phyloP scores from a whole-genome alignment of 371 early-diverging fungal genomes.

The Apophysomyces variabilis region DNA sequence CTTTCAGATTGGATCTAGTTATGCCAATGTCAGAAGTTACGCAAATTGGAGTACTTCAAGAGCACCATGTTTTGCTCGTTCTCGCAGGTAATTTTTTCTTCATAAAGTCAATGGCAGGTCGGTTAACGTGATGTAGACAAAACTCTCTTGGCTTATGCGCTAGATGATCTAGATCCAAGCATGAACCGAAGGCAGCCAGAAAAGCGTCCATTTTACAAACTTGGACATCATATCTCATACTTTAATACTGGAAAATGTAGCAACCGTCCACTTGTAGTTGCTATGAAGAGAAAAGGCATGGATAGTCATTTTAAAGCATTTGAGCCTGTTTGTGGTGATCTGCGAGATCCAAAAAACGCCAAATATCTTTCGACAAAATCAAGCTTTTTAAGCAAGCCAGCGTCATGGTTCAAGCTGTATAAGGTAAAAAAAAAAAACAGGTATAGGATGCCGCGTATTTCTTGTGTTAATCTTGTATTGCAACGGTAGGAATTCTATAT shows the following conservation, averaged over 20 bases:
- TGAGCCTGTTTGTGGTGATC: slow-evolving; percentile 46
- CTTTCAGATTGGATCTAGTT: slow-evolving; percentile 35
- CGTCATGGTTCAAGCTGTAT: slow-evolving; percentile 49
- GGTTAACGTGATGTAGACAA: slow-evolving; percentile 57
- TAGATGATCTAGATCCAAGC: slow-evolving; percentile 64
- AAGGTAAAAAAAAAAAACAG: slow-evolving; percentile 13
- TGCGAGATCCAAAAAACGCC: slow-evolving; percentile 45
- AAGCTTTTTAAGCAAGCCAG: slow-evolving; percentile 47
- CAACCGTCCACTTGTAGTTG: slow-evolving; percentile 59
- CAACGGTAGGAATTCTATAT: slow-evolving; percentile 75
- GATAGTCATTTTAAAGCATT: slow-evolving; percentile 46
- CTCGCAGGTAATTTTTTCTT: slow-evolving; percentile 31
- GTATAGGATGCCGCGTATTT: background rate
- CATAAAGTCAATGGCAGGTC: background rate
- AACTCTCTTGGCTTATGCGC: slow-evolving; percentile 70
- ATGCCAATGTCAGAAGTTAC: slow-evolving; percentile 39
- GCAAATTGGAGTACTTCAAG: slow-evolving; percentile 46
- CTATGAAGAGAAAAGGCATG: slow-evolving; percentile 56
- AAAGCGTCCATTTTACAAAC: slow-evolving; percentile 46
- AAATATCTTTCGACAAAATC: slow-evolving; percentile 42
- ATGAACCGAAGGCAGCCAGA: slow-evolving; percentile 27
- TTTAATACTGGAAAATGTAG: slow-evolving; percentile 73
- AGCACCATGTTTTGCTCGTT: slow-evolving; percentile 42
- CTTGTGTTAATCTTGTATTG: background rate
- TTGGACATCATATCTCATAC: slow-evolving; percentile 69